Percentiles rank a stretch among this genome's conserved stretches.
Evolutionary conservation across 208 protist species (phyloP).

Genomic region (Trypanosoma rangeli): DNA sequence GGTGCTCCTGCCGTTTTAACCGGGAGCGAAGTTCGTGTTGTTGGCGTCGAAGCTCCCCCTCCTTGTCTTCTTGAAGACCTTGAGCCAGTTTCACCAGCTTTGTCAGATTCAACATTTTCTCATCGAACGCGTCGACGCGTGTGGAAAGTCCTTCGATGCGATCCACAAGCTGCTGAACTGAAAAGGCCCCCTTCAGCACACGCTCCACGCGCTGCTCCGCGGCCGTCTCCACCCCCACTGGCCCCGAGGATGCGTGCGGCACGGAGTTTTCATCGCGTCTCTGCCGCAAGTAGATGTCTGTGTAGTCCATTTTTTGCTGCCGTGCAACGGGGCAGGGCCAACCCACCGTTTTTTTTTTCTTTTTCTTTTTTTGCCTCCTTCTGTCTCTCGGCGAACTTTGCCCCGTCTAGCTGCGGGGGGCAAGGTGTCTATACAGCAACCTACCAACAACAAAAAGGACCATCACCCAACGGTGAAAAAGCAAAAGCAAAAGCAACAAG

Average conservation of each 20-base stretch:
- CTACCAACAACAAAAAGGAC: no score
- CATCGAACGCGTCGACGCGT: conserved; percentile 57
- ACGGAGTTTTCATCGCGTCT: conserved; percentile 7
- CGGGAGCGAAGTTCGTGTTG: conserved; percentile 64
- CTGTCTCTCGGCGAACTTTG: no score
- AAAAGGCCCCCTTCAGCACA: conserved; percentile 66
- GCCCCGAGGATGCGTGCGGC: background rate
- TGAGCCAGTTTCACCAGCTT: conserved; percentile 80
- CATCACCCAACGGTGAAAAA: no score
- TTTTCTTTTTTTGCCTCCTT: no score
- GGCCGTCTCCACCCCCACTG: conserved; percentile 4
- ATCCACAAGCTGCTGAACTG: conserved; percentile 59
- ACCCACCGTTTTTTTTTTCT: background rate
- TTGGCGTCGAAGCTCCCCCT: conserved; percentile 58
- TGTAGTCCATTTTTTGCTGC: conserved; percentile 32
- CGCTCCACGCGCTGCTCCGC: conserved; percentile 37
- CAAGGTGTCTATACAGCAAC: no score
- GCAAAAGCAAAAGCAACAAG: no score
- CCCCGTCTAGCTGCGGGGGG: no score
- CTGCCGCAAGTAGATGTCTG: conserved; percentile 34
- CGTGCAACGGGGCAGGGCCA: background rate
- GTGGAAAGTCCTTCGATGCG: conserved; percentile 51
- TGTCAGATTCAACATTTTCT: conserved; percentile 82
- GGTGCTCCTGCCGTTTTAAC: conserved; percentile 71
- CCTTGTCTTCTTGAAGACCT: conserved; percentile 65